These are phyloP conservation scores for Carex scoparia DNA, from an alignment of 176 grass and related monocot genomes.

Conservation along the genomic window DNA sequence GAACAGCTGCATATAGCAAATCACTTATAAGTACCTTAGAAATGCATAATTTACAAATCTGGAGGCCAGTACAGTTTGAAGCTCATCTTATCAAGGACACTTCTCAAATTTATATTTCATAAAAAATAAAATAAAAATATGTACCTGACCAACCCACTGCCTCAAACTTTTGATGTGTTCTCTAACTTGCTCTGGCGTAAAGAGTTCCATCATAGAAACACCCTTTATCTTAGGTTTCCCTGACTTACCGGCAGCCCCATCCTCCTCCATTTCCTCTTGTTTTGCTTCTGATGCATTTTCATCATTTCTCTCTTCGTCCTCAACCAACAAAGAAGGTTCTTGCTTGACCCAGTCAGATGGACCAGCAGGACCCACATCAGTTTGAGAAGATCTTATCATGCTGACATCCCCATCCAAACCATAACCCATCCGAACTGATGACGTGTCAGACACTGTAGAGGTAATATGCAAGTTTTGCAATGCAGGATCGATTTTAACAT, in stretches of 20 bases:
- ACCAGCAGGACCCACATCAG: conserved; percentile 41
- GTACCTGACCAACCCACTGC: conserved; percentile 97
- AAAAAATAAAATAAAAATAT: conserved; percentile 18
- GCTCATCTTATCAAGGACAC: neutral
- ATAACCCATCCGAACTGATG: conserved; percentile 37
- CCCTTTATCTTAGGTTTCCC: conserved; percentile 99
- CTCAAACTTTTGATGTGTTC: conserved; percentile 91
- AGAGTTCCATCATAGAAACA: conserved; percentile 94
- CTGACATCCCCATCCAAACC: conserved; percentile 43
- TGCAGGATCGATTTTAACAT: conserved; percentile 42
- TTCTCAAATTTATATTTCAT: conserved; percentile 12
- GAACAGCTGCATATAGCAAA: neutral
- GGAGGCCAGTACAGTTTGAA: conserved; percentile 4
- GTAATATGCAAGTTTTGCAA: neutral
- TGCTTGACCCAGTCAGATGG: conserved; percentile 61
- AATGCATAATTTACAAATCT: neutral
- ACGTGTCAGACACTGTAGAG: conserved; percentile 24
- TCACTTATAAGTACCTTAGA: no score
- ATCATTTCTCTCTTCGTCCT: conserved; percentile 39
- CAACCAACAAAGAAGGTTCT: conserved; percentile 45
- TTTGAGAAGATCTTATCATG: conserved; percentile 23
- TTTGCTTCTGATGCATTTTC: conserved; percentile 55
- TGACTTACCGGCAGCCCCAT: conserved; percentile 55
- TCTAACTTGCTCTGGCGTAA: conserved; percentile 89
- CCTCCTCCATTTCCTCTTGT: conserved; percentile 64